phyloP scores from a whole-genome alignment of 495 filamentous ascomycete species.

The Neurospora tetraspora region DNA sequence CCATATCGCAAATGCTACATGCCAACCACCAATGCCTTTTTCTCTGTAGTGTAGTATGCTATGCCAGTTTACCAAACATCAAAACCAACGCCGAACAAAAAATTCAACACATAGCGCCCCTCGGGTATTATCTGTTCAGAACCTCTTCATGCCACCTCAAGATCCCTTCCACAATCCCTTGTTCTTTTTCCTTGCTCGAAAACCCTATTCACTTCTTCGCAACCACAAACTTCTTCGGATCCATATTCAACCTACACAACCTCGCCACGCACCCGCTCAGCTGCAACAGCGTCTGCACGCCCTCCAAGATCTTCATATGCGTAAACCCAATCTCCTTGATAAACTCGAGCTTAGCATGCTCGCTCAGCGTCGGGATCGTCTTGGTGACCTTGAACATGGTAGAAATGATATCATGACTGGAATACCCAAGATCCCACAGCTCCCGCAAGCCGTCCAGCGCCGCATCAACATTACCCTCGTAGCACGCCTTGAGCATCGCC shows the following conservation, averaged over 20 bases:
- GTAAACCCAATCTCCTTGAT: conserved; percentile 98
- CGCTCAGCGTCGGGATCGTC: conserved; percentile 76
- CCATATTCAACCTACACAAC: conserved; percentile 91
- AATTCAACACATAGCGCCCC: background rate
- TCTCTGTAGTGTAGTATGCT: background rate
- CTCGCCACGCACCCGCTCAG: conserved; percentile 84
- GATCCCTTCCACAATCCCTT: background rate
- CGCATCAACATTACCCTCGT: conserved; percentile 78
- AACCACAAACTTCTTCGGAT: conserved; percentile 69
- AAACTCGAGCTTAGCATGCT: conserved; percentile 91
- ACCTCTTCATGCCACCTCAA: background rate
- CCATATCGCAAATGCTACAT: background rate
- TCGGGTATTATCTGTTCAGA: background rate
- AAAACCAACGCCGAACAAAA: background rate
- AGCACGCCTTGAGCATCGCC: conserved; percentile 94
- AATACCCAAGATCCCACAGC: conserved; percentile 90
- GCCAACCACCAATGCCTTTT: background rate
- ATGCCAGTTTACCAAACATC: background rate
- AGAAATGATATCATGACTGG: conserved; percentile 92
- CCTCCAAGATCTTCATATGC: conserved; percentile 96
- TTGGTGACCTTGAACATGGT: conserved; percentile 99
- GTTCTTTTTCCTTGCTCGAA: background rate
- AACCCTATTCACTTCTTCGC: conserved; percentile 22
- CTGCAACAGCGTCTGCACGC: conserved; percentile 89
- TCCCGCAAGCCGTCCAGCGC: conserved; percentile 83